These are phyloP conservation scores for Metarhizium robertsii DNA, from an alignment of 2,329 filamentous ascomycete species.

Conservation along the genomic window DNA sequence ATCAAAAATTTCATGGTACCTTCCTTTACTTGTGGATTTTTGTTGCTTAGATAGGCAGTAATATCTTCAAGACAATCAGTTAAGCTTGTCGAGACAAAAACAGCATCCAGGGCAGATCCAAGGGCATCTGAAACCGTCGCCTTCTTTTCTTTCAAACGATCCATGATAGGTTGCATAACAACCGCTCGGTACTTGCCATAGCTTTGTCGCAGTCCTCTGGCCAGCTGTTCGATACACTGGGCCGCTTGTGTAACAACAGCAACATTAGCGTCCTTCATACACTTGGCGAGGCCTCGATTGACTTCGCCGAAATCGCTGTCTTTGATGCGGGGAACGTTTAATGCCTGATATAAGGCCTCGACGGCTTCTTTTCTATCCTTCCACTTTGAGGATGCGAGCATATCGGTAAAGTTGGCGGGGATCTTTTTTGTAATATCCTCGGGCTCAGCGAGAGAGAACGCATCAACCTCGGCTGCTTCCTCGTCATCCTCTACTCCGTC, in stretches of 20 bases:
- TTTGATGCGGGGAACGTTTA: conserved; percentile 86
- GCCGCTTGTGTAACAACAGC: conserved; percentile 89
- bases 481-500: conserved; percentile 45
- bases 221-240: conserved; percentile 82
- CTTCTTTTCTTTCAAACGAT: conserved; percentile 97
- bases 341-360: conserved; percentile 64
- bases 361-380: conserved; percentile 95
- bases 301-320: conserved; percentile 84
- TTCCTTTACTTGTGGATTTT: conserved; percentile 96
- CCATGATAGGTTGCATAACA: conserved; percentile 85
- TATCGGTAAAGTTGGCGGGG: conserved; percentile 72
- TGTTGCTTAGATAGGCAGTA: conserved; percentile 74
- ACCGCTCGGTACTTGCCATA: conserved; percentile 74
- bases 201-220: conserved; percentile 68
- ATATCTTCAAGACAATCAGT: conserved; percentile 90
- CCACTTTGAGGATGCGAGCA: conserved; percentile 87
- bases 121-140: conserved; percentile 79
- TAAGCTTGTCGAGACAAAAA: conserved; percentile 57
- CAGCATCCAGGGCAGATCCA: conserved; percentile 69
- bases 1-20: conserved; percentile 92
- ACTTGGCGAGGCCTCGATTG: conserved; percentile 76
- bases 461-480: conserved; percentile 59
- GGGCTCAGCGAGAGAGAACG: conserved; percentile 73
- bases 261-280: conserved; percentile 98
- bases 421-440: conserved; percentile 79